phyloP scores from a whole-genome alignment of 2,329 filamentous ascomycete species.

The Fusarium tricinctum region DNA sequence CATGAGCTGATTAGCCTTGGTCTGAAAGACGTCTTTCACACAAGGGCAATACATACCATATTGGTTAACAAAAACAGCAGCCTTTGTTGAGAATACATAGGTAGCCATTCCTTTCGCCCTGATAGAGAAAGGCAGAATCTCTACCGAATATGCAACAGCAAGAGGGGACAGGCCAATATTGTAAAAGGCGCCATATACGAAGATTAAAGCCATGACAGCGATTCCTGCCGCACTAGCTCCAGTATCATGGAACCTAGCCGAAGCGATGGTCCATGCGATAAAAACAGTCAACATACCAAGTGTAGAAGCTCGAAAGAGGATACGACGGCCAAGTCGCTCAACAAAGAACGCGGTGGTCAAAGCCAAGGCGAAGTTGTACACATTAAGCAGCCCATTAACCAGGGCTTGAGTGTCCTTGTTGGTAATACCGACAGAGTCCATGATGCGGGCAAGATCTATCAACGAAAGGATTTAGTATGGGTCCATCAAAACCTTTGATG shows the following conservation, averaged over 20 bases:
- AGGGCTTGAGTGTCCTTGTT: conserved; percentile 14
- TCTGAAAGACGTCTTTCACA: rapidly evolving
- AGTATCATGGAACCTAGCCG: conserved; percentile 18
- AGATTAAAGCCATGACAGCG: conserved; percentile 26
- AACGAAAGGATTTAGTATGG: no score
- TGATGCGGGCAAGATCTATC: conserved; percentile 23
- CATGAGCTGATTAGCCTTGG: neutral
- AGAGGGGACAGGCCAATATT: conserved; percentile 32
- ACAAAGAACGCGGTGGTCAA: conserved; percentile 20
- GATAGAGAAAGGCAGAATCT: conserved; percentile 30
- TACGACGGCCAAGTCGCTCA: conserved; percentile 28
- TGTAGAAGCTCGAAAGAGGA: conserved; percentile 14
- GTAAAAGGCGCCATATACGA: conserved; percentile 37
- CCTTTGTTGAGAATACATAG: conserved; percentile 22
- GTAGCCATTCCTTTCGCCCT: conserved; percentile 31
- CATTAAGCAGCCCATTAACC: conserved; percentile 28
- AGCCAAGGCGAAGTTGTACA: conserved; percentile 29
- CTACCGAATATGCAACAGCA: conserved; percentile 23
- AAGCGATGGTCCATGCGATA: conserved; percentile 22
- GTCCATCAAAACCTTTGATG: no score
- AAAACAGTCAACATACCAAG: conserved; percentile 31
- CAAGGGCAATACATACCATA: neutral
- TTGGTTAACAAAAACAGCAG: conserved; percentile 14
- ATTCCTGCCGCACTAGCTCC: conserved; percentile 13
- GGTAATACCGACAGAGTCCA: conserved; percentile 26